These are phyloP conservation scores for Annona squamosa DNA, from an alignment of 164 flowering plant genomes.

Conservation along the genomic window DNA sequence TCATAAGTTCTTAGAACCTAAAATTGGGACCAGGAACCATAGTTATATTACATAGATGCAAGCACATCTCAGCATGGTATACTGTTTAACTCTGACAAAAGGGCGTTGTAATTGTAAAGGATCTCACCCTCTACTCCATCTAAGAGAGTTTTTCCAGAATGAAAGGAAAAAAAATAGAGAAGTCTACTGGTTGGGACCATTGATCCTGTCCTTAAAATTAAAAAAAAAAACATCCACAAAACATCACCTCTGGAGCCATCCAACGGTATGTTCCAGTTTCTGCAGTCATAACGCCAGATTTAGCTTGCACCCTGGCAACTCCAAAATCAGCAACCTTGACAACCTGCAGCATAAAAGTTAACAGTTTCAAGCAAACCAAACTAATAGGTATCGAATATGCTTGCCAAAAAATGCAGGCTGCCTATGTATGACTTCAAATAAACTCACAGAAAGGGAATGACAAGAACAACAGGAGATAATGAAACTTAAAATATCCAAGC, in stretches of 20 bases:
- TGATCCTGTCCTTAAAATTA: neutral
- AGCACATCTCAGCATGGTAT: neutral
- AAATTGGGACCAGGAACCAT: too few species aligned
- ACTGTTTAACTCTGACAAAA: neutral
- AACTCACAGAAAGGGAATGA: too few species aligned
- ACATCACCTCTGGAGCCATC: constrained; percentile 96
- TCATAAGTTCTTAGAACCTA: too few species aligned
- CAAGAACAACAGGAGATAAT: too few species aligned
- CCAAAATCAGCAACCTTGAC: constrained; percentile 98
- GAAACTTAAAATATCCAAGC: too few species aligned
- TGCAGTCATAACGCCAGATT: constrained; percentile 95
- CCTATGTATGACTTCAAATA: too few species aligned
- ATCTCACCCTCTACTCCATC: neutral
- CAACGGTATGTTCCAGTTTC: constrained; percentile 99
- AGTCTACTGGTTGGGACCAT: neutral
- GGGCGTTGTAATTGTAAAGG: neutral
- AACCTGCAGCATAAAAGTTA: constrained; percentile 37
- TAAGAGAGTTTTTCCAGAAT: neutral
- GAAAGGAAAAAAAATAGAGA: neutral
- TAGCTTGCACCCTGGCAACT: constrained; percentile 80
- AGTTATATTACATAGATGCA: too few species aligned
- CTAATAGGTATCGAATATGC: too few species aligned
- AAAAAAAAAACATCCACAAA: neutral
- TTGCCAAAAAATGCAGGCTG: too few species aligned
- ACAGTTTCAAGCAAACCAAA: neutral